phyloP scores from a whole-genome alignment of 768 basidiomycete species.

The Leccinum incarnatum region DNA sequence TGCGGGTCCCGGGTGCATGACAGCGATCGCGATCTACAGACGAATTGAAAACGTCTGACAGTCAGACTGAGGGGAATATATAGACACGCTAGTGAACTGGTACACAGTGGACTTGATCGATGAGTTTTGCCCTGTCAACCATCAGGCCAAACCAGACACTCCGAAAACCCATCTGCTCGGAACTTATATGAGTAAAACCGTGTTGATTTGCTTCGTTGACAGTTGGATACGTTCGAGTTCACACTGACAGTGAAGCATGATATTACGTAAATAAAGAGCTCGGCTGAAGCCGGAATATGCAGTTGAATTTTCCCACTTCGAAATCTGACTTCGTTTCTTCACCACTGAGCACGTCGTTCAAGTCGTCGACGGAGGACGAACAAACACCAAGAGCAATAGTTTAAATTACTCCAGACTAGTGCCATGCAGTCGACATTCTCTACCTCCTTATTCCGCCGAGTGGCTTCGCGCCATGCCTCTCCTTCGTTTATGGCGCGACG shows the following conservation, averaged over 20 bases:
- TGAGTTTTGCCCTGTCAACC: not conserved
- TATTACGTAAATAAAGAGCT: not conserved
- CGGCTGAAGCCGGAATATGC: not conserved
- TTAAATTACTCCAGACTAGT: conserved; percentile 1
- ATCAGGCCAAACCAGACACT: not conserved
- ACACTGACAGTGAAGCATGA: too few species aligned
- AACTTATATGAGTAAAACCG: too few species aligned
- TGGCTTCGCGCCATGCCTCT: conserved; percentile 13
- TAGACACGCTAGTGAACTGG: too few species aligned
- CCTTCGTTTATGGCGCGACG: conserved; percentile 30
- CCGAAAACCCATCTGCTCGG: too few species aligned
- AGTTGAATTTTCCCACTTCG: not conserved
- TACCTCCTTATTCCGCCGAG: conserved; percentile 26
- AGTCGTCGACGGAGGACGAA: conserved; percentile 5
- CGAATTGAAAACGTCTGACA: not conserved
- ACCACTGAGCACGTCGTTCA: not conserved
- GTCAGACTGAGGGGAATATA: not conserved
- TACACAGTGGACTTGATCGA: too few species aligned
- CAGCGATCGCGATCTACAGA: not conserved
- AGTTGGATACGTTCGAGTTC: too few species aligned
- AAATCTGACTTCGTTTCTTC: not conserved
- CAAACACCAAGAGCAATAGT: conserved; percentile 3
- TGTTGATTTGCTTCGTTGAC: not conserved
- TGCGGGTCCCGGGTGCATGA: not conserved
- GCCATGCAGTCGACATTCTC: conserved; percentile 27